Base-by-base conservation (phyloP, 2,329 filamentous ascomycete genomes). In the Dactylellina cionopaga region DNA sequence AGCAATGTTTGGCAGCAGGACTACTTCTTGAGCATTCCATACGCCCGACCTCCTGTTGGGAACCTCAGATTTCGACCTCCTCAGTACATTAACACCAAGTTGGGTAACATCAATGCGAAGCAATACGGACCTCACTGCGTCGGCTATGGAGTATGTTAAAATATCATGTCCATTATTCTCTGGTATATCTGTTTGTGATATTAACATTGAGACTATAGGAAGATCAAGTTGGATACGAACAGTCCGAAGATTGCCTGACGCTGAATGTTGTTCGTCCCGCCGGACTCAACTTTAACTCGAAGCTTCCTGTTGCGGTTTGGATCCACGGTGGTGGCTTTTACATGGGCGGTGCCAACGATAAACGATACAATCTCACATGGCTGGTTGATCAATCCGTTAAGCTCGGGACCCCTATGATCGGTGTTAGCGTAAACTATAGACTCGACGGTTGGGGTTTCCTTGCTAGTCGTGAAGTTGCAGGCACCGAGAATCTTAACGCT, bases 341-440 rank as follows among this genome's bases (percentile, higher is more conserved):
- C 55, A 80, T 81, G 29, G 87, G 87, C 0, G 83, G 77, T 77
- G 82, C 75, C 75, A 80, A 80, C 72, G 85, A 88, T 70, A 81
- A 84, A 3, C 83, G 87, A 59, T 90, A 90, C 77, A 90, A 90
- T 76, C 80, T 88, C 66, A 85, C 84, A 11, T 86, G 84, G 68
- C 83, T 89, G 47, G 85, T 90, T 5, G 79, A 83, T 44, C 83
- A 84, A 24, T 83, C 84, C 5, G 83, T 84, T 39, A 79, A 83
- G 2, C 83, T 86, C 19, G 81, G 81, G 39, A 83, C 85, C 75
- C 85, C 85, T 0, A 80, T 88, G 39, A 82, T 88, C 13, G 84
- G 81, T 0, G 84, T 86, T 1, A 83, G 81, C 44, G 80, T 87
- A 75, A 86, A 86, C 75, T 87, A 86, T 71, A 81, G 85, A 10